Base-by-base conservation (phyloP, 345 rosid genomes). In the Raphanus sativus region DNA sequence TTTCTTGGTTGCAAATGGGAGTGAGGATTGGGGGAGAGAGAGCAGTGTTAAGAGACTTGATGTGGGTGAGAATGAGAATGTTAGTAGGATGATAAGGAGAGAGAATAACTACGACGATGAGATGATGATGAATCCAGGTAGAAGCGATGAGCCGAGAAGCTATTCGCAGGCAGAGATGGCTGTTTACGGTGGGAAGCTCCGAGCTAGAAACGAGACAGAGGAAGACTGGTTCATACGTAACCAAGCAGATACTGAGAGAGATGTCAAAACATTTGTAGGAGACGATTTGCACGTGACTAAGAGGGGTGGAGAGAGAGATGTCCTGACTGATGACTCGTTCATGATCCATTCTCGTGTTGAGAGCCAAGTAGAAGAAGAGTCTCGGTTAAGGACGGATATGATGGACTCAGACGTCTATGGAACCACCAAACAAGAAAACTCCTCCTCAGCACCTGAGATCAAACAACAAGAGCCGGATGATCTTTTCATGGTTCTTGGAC, bases 401-500 rank as follows among this genome's bases (percentile, higher is more conserved):
- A 87, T 89, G 85, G 96, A 78, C 84, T 82, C 93, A 0, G 94
- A 89, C 54, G 80, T 86, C 15, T 71, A 82, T 56, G 89, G 82
- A 69, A 84, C 78, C 52, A 45, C 73, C 67, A 85, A 71, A 75
- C 72, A 81, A 21, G 89, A 83, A 71, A 83, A 85, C 75, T 71
- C 60, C 74, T 73, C 60, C 74, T 73, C 60, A 62, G 71, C 63
- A 33, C 59, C 75, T 0, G 89, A 89, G 52, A 70, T 67, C 66
- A 77, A 71, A 8, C 81, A 17, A 8, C 72, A 81, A 62, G 97
- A 95, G 65, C 99, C 98, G 69, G 98, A 95, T 85, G 99, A 95
- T 61, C 97, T 95, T 77, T 89, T 79, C 80, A 91, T 95, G 97
- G 87, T 95, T 77, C 89, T 88, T 71, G 94, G 89, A 68, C 93